Evolutionary conservation across 2,329 filamentous ascomycete genomes (phyloP).

Genomic region (Aspergillus sclerotialis): DNA sequence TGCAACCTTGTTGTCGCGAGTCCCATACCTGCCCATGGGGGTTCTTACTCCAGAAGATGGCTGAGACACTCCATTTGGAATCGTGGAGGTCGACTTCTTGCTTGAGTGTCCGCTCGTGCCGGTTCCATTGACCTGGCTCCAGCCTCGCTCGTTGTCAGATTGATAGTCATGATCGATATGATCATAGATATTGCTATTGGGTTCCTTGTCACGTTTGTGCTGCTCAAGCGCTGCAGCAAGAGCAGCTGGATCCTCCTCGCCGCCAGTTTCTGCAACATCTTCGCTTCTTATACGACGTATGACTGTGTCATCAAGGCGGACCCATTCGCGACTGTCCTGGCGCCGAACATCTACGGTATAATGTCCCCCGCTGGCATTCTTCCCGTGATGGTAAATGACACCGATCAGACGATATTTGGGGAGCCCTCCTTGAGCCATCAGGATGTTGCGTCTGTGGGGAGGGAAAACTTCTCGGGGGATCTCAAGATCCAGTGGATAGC

Average conservation of each 20-base stretch:
- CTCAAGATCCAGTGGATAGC: slow-evolving; percentile 89
- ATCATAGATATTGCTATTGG: slow-evolving; percentile 68
- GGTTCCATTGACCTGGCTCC: slow-evolving; percentile 76
- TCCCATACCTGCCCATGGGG: slow-evolving; percentile 49
- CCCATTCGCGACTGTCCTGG: slow-evolving; percentile 93
- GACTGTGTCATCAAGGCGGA: slow-evolving; percentile 88
- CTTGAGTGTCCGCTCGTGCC: slow-evolving; percentile 37
- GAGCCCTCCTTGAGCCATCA: slow-evolving; percentile 59
- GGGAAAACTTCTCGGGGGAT: slow-evolving; percentile 87
- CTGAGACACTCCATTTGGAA: slow-evolving; percentile 57
- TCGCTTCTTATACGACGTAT: slow-evolving; percentile 79
- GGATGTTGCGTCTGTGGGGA: slow-evolving; percentile 60
- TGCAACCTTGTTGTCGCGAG: slow-evolving; percentile 92
- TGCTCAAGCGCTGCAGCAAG: slow-evolving; percentile 61
- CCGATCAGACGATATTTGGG: slow-evolving; percentile 81
- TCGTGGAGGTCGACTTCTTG: slow-evolving; percentile 63
- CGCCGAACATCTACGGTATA: slow-evolving; percentile 96
- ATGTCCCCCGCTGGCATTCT: slow-evolving; percentile 90
- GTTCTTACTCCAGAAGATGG: slow-evolving; percentile 52
- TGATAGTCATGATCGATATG: slow-evolving; percentile 59
- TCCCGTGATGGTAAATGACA: slow-evolving; percentile 95
- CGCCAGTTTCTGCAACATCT: slow-evolving; percentile 79
- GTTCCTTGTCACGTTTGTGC: slow-evolving; percentile 48
- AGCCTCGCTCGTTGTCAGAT: slow-evolving; percentile 55
- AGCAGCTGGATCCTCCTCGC: slow-evolving; percentile 68